Conservation (phyloP, 1,284 basidiomycete genomes). For the Ganoderma meredithae region DNA sequence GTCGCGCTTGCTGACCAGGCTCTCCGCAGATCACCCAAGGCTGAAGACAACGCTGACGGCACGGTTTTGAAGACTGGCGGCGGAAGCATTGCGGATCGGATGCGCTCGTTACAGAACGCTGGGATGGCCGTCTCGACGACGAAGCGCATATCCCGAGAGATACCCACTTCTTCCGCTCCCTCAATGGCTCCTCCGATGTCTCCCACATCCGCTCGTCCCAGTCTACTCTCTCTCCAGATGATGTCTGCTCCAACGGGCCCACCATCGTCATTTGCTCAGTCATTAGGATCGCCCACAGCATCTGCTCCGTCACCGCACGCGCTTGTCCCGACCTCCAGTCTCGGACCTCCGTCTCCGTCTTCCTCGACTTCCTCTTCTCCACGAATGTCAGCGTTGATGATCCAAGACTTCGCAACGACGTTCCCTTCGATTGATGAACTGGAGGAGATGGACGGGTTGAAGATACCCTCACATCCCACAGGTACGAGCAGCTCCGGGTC, state of each 20-base stretch:
- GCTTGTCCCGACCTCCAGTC: constrained; percentile 68
- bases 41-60: constrained; percentile 37
- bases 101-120: constrained; percentile 71
- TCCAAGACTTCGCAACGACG: constrained; percentile 63
- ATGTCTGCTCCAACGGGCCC: constrained; percentile 38
- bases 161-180: constrained; percentile 29
- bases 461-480: constrained; percentile 55
- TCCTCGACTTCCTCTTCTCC: constrained; percentile 56
- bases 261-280: constrained; percentile 39
- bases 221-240: constrained; percentile 39
- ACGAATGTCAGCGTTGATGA: constrained; percentile 43
- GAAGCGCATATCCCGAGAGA: constrained; percentile 62
- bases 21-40: constrained; percentile 20
- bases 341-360: constrained; percentile 77
- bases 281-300: constrained; percentile 41
- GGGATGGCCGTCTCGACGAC: constrained; percentile 59
- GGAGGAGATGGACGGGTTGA: constrained; percentile 59
- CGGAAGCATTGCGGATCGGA: constrained; percentile 74
- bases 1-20: constrained; percentile 12
- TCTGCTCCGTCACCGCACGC: constrained; percentile 53
- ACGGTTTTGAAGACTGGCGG: constrained; percentile 49
- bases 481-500: constrained; percentile 41
- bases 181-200: constrained; percentile 31
- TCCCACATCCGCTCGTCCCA: constrained; percentile 20
- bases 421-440: constrained; percentile 82